Base-by-base conservation (phyloP, 1,284 basidiomycete genomes). In the Puccinia horiana region DNA sequence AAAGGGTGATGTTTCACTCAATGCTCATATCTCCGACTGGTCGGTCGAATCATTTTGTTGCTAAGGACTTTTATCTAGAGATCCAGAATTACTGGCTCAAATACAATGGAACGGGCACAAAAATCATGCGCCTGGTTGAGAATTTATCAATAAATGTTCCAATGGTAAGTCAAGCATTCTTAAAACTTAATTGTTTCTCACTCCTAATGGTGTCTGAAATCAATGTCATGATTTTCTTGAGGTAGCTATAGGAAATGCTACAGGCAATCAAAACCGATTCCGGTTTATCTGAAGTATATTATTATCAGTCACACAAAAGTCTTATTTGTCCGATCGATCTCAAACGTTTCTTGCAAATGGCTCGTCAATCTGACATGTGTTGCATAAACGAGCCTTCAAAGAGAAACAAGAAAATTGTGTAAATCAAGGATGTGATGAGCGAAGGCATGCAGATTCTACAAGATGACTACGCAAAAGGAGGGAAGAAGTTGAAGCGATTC, bases 51-150 rank as follows among this genome's bases (percentile, higher is more conserved):
- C 73, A 75, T 35, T 75, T 75, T 75, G 72, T 74, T 1, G n/a
- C 72, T 8, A 74, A 74, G 32, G 70, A 73, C 29, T 73, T 47
- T 29, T 73, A 35, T 32, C 70, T 73, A 1, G 42, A 73, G 32
- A 16, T 35, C n/a, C n/a, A 73, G 26, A 73, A 73, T 49, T 73
- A 49, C 26, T 73, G 70, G 70, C 44, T 73, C 6, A 73, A 73
- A 47, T 54, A 54, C 29, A 67, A n/a, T 5, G 35, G 63, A 4
- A 40, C 23, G 2, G 63, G 63, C 23, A 67, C 35, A 18, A 18
- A 40, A 40, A 67, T 67, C 26, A 58, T 29, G 20, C 56, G 56
- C 5, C 56, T 58, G 9, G 56, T 58, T 6, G 29, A 58, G 8
- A 58, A 58, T 6, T 8, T 58, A n/a, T 58, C 56, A 23, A 58